Conservation (phyloP, 495 filamentous ascomycete genomes). For the Tirmania nivea region DNA sequence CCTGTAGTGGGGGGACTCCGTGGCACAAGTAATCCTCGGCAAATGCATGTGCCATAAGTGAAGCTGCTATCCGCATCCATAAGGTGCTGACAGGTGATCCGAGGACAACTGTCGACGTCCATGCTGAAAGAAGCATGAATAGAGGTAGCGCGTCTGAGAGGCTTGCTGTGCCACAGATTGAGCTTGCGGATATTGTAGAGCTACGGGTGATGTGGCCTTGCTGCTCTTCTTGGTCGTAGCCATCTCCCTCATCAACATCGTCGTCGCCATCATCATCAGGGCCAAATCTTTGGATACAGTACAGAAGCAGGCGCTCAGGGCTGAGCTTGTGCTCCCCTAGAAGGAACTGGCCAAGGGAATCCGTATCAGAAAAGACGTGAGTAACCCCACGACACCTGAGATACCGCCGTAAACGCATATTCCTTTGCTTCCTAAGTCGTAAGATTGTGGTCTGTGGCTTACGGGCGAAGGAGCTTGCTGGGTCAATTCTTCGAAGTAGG, state of each 20-base stretch:
- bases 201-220: not conserved
- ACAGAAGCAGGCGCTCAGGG: not conserved
- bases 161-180: not conserved
- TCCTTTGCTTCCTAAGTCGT: not conserved
- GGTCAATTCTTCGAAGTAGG: not conserved
- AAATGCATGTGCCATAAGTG: not conserved
- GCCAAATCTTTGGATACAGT: not conserved
- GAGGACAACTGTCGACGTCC: not conserved
- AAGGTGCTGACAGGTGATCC: not conserved
- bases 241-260: not conserved
- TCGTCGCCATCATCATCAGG: not conserved
- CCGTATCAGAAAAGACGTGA: not conserved
- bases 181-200: not conserved
- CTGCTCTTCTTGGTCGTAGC: not conserved
- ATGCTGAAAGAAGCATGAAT: not conserved
- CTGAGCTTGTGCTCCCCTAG: not conserved
- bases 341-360: not conserved
- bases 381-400: not conserved
- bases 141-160: not conserved
- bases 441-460: not conserved
- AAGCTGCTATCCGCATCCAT: not conserved
- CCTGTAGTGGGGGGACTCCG: not conserved
- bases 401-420: not conserved
- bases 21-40: not conserved
- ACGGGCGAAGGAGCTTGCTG: not conserved